Conservation (phyloP, 2,329 filamentous ascomycete species). For the Neofusicoccum sp. region DNA sequence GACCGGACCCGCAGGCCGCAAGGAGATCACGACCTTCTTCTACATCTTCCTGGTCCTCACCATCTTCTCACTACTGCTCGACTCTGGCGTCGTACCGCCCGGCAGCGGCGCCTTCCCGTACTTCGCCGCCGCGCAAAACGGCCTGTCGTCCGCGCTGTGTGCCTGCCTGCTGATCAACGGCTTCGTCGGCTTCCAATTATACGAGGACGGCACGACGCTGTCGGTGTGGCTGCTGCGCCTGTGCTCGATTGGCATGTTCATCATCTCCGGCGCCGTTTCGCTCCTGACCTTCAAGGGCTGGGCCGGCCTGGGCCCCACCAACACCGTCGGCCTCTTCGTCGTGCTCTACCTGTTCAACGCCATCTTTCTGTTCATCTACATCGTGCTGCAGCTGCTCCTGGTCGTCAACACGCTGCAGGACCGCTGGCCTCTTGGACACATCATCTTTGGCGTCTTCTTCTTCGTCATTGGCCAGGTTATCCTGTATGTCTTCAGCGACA, state of each 20-base stretch:
- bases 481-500: slow-evolving; percentile 82
- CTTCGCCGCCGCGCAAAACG: slow-evolving; percentile 84
- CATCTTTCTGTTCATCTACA: slow-evolving; percentile 79
- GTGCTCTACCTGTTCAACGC: slow-evolving; percentile 90
- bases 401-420: slow-evolving; percentile 89
- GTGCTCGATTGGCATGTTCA: slow-evolving; percentile 76
- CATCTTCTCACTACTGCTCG: slow-evolving; percentile 82
- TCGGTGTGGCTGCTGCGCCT: slow-evolving; percentile 90
- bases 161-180: slow-evolving; percentile 93
- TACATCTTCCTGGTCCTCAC: slow-evolving; percentile 93
- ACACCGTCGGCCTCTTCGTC: slow-evolving; percentile 85
- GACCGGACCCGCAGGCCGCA: slow-evolving; percentile 53
- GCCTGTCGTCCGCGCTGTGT: slow-evolving; percentile 79
- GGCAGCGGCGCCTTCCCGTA: slow-evolving; percentile 80
- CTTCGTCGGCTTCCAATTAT: slow-evolving; percentile 96
- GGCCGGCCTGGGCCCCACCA: slow-evolving; percentile 80
- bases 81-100: slow-evolving; percentile 87
- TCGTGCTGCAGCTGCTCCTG: slow-evolving; percentile 82
- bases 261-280: slow-evolving; percentile 81
- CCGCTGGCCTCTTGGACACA: slow-evolving; percentile 91
- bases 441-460: slow-evolving; percentile 85
- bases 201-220: slow-evolving; percentile 91
- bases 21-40: slow-evolving; percentile 85
- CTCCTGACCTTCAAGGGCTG: slow-evolving; percentile 90
- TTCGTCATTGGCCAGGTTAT: slow-evolving; percentile 90